These are phyloP conservation scores for Boletales sp. DNA, from an alignment of 768 basidiomycete species.

Conservation along the genomic window DNA sequence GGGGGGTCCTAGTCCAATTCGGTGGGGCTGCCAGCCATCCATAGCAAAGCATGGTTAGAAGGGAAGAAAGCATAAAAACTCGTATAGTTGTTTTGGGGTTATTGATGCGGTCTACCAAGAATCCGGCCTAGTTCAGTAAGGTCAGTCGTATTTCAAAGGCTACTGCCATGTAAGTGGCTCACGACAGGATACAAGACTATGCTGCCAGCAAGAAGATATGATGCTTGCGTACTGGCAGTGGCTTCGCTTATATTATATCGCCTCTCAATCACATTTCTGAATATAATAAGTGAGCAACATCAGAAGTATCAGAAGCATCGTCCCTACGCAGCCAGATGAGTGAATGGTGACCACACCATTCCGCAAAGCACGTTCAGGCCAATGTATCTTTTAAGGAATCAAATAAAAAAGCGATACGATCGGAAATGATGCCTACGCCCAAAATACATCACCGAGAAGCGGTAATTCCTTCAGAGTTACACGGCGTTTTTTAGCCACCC, in stretches of 20 bases:
- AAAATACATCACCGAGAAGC: slow-evolving; percentile 71
- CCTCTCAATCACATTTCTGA: slow-evolving; percentile 68
- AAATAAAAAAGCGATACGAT: not conserved
- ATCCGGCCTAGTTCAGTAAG: slow-evolving; percentile 49
- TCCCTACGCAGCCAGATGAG: slow-evolving; percentile 68
- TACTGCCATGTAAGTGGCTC: slow-evolving; percentile 19
- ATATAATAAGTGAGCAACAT: slow-evolving; percentile 1
- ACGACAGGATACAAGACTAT: slow-evolving; percentile 69
- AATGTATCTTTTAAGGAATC: slow-evolving; percentile 50
- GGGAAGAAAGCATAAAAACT: slow-evolving; percentile 55
- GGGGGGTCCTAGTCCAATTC: slow-evolving; percentile 49
- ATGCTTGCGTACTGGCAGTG: slow-evolving; percentile 60
- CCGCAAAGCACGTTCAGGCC: slow-evolving; percentile 75
- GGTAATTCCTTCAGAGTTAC: slow-evolving; percentile 60
- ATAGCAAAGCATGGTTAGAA: slow-evolving; percentile 59
- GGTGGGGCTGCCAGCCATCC: slow-evolving; percentile 66
- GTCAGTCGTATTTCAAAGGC: not conserved
- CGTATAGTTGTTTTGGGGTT: slow-evolving; percentile 54
- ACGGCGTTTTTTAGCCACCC: slow-evolving; percentile 61
- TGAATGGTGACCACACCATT: slow-evolving; percentile 74
- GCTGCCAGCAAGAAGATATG: slow-evolving; percentile 68
- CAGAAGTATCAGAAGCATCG: not conserved
- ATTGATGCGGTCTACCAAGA: slow-evolving; percentile 57
- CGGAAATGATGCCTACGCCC: slow-evolving; percentile 50
- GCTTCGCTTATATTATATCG: slow-evolving; percentile 60